phyloP scores from a whole-genome alignment of 2,329 filamentous ascomycete species.

The Phaeosphaeriaceae sp. region DNA sequence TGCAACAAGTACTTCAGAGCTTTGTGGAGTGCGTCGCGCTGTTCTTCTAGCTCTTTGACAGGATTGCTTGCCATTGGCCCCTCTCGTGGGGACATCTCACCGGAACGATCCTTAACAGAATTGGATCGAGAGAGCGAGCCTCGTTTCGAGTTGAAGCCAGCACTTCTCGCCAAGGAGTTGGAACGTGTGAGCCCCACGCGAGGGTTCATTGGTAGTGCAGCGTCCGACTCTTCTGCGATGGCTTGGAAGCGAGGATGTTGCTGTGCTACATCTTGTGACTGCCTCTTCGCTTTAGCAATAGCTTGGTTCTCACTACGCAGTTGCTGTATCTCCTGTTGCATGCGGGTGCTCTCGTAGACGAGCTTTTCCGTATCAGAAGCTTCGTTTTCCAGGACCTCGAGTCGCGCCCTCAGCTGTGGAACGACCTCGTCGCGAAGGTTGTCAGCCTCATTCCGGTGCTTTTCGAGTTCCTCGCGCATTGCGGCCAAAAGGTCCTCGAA shows the following conservation, averaged over 20 bases:
- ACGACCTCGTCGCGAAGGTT: slow-evolving; percentile 89
- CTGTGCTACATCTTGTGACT: slow-evolving; percentile 56
- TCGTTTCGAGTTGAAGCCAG: slow-evolving; percentile 48
- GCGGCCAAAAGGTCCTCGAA: slow-evolving; percentile 91
- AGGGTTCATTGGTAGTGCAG: slow-evolving; percentile 36
- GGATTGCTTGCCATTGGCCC: slow-evolving; percentile 36
- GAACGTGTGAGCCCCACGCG: slow-evolving; percentile 67
- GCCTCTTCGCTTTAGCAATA: slow-evolving; percentile 56
- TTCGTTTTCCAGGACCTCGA: slow-evolving; percentile 80
- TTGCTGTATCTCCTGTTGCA: slow-evolving; percentile 76
- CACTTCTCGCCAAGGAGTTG: slow-evolving; percentile 69
- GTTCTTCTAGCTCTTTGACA: slow-evolving; percentile 90
- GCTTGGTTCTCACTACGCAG: slow-evolving; percentile 72
- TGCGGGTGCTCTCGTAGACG: slow-evolving; percentile 79
- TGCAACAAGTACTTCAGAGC: slow-evolving; percentile 85
- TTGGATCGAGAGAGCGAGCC: slow-evolving; percentile 61
- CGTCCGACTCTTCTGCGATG: slow-evolving; percentile 65
- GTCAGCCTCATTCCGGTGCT: slow-evolving; percentile 85
- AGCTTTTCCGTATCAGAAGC: slow-evolving; percentile 75
- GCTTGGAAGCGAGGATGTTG: slow-evolving; percentile 61
- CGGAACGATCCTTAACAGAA: slow-evolving; percentile 48
- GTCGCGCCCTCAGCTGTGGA: slow-evolving; percentile 75
- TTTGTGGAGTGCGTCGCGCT: slow-evolving; percentile 88
- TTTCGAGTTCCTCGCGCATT: slow-evolving; percentile 81
- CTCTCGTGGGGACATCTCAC: slow-evolving; percentile 65